Percentiles rank a stretch among this genome's conserved stretches.
Conservation (phyloP, 2,329 filamentous ascomycete genomes). For the Amylocarpus encephaloides region DNA sequence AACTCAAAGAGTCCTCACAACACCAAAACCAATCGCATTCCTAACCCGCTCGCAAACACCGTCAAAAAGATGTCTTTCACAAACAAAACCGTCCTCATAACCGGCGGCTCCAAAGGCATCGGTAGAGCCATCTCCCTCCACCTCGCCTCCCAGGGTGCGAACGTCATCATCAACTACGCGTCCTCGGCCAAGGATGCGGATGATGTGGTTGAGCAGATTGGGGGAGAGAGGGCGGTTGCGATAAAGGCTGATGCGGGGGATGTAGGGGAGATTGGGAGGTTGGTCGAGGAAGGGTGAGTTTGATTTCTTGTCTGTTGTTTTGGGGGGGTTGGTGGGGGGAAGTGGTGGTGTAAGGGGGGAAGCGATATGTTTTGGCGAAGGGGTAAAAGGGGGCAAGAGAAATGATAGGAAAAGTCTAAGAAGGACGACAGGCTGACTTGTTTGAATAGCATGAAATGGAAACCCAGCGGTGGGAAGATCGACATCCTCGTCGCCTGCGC, state of each 20-base stretch:
- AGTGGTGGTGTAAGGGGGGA: no score
- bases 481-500: slow-evolving; percentile 55
- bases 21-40: neutral
- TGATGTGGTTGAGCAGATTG: slow-evolving; percentile 43
- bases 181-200: slow-evolving; percentile 41
- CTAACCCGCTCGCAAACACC: neutral
- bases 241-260: slow-evolving; percentile 50
- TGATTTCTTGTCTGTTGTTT: no score
- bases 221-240: slow-evolving; percentile 41
- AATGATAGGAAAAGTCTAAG: no score
- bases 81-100: slow-evolving; percentile 30
- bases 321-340: no score
- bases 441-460: slow-evolving; percentile 37
- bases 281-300: slow-evolving; percentile 39
- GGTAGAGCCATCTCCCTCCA: slow-evolving; percentile 52
- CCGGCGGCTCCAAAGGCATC: slow-evolving; percentile 49
- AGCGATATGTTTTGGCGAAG: no score
- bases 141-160: slow-evolving; percentile 49
- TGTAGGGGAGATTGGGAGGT: slow-evolving; percentile 39
- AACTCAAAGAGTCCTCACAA: neutral
- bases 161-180: slow-evolving; percentile 53
- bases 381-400: no score
- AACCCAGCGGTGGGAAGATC: slow-evolving; percentile 37
- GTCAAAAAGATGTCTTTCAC: slow-evolving; percentile 14
- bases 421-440: no score